phyloP scores from a whole-genome alignment of 345 rosid genomes.

The Arabidopsis thaliana region DNA sequence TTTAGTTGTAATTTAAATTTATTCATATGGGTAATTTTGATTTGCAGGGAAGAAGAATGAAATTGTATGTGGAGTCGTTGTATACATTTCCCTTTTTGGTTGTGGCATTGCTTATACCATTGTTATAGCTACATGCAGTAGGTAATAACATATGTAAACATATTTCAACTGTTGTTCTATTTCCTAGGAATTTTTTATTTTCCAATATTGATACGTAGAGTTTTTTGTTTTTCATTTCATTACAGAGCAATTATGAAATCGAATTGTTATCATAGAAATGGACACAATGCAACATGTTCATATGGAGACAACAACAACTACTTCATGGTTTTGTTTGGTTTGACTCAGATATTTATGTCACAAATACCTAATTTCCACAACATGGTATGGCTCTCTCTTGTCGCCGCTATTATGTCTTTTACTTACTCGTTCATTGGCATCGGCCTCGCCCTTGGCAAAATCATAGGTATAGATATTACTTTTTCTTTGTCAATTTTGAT shows the following conservation, averaged over 20 bases:
- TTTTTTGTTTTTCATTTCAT: slow-evolving; percentile 6
- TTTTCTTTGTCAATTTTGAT: slow-evolving; percentile 1
- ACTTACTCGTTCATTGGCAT: slow-evolving; percentile 47
- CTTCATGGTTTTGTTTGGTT: slow-evolving; percentile 67
- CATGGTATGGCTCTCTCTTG: slow-evolving; percentile 47
- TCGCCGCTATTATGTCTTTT: slow-evolving; percentile 52
- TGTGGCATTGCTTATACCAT: slow-evolving; percentile 65
- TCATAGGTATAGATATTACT: slow-evolving; percentile 24
- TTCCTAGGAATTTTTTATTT: background rate
- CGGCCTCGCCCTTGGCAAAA: slow-evolving; percentile 41
- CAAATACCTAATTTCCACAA: slow-evolving; percentile 56
- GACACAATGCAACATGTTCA: slow-evolving; percentile 54
- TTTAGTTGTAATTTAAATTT: too few relatives aligned
- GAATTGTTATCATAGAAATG: slow-evolving; percentile 63
- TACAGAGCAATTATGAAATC: slow-evolving; percentile 54
- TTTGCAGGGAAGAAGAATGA: slow-evolving; percentile 31
- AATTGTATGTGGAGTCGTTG: slow-evolving; percentile 61
- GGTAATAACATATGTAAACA: slow-evolving; percentile 46
- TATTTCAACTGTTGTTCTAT: background rate
- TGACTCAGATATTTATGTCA: slow-evolving; percentile 50
- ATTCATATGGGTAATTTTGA: too few relatives aligned
- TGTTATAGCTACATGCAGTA: slow-evolving; percentile 65
- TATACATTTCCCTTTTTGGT: slow-evolving; percentile 56
- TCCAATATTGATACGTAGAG: background rate
- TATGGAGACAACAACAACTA: slow-evolving; percentile 52